Conservation (phyloP, 441 rosid species). For the Syzygium malaccense region DNA sequence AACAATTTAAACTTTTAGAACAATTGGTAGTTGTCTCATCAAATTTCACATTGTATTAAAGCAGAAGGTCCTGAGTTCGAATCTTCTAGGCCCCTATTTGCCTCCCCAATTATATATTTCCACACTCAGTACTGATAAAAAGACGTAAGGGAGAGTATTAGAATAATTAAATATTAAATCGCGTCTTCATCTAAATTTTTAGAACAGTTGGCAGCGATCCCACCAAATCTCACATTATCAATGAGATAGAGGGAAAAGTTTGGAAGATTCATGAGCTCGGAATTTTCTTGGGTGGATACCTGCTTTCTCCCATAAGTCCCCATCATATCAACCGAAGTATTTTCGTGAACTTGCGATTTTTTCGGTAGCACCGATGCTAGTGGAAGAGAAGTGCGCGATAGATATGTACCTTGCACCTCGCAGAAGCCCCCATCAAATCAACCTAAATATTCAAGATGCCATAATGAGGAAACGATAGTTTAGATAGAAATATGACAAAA, state of each 20-base stretch:
- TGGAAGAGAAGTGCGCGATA: neutral
- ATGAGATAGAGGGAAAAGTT: neutral
- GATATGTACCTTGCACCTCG: neutral
- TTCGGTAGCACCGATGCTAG: neutral
- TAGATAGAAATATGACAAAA: neutral
- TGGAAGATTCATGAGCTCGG: neutral
- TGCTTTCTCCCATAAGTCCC: too few relatives aligned
- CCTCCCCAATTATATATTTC: too few relatives aligned
- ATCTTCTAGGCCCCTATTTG: too few relatives aligned
- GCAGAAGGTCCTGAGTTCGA: too few relatives aligned
- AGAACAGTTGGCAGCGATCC: accelerated
- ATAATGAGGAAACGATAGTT: neutral
- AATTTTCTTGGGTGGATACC: neutral
- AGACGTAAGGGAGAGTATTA: too few relatives aligned
- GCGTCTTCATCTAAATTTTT: too few relatives aligned
- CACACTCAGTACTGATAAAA: too few relatives aligned
- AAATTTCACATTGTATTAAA: too few relatives aligned
- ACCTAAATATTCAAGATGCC: neutral
- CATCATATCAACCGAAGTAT: too few relatives aligned
- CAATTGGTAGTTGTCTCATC: too few relatives aligned
- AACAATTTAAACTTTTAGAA: too few relatives aligned
- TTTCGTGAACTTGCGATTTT: neutral
- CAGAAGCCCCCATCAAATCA: neutral
- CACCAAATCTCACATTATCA: neutral
- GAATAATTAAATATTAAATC: too few relatives aligned